Percentiles rank a stretch among this genome's conserved stretches.
Evolutionary conservation across 139 green algal genomes (phyloP).

Genomic region (Auxenochlorella pyrenoidosa): DNA sequence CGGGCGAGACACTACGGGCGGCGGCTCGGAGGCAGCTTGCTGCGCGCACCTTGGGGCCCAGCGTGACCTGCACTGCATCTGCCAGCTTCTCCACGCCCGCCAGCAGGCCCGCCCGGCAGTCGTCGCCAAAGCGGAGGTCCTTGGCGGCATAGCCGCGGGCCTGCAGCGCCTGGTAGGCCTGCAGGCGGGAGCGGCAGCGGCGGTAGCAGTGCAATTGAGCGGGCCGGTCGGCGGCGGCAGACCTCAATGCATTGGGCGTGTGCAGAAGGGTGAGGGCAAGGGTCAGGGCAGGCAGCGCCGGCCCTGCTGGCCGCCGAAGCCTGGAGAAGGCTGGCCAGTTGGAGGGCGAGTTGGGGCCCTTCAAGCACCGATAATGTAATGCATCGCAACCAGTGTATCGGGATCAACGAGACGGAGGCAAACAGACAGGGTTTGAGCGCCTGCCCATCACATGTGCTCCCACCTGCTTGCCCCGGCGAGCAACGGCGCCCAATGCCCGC

Average conservation of each 20-base stretch:
- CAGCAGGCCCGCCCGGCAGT: conserved; percentile 90
- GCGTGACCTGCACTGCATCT: conserved; percentile 98
- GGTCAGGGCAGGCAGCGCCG: neutral
- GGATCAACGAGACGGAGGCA: too few relatives aligned
- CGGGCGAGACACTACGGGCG: too few relatives aligned
- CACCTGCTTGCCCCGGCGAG: too few relatives aligned
- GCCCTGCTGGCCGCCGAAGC: neutral
- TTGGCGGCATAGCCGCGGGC: conserved; percentile 89
- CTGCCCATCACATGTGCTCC: too few relatives aligned
- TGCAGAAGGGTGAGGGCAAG: neutral
- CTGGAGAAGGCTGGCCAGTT: neutral
- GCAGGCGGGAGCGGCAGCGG: neutral
- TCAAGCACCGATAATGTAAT: too few relatives aligned
- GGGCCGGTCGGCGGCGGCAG: too few relatives aligned
- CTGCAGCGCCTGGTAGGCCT: conserved; percentile 32
- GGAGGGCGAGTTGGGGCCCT: too few relatives aligned
- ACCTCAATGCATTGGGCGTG: too few relatives aligned
- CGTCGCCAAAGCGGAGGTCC: conserved; percentile 96
- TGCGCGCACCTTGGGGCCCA: conserved; percentile 93
- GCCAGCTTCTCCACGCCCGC: conserved; percentile 95
- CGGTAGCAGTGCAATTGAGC: neutral
- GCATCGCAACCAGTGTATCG: too few relatives aligned
- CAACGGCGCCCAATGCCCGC: too few relatives aligned
- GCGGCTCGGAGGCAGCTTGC: too few relatives aligned
- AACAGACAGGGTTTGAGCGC: too few relatives aligned